Evolutionary conservation across 1,284 basidiomycete genomes (phyloP), one percentile per base, ranked within the genome.

Genomic region (Fomitopsis palustris): DNA sequence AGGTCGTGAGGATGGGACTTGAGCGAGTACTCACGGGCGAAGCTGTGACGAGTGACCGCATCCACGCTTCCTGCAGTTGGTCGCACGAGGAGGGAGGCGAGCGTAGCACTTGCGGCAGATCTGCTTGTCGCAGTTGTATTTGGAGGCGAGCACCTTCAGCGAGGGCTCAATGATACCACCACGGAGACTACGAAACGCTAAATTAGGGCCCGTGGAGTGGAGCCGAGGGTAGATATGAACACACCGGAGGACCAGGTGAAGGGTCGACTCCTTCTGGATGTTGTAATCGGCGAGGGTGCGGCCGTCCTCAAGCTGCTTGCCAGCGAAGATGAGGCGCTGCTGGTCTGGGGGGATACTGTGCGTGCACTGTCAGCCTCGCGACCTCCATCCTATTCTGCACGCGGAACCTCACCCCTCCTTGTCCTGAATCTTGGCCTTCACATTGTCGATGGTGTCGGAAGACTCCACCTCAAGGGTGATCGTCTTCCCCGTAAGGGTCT

Each of bases 71-170:
- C 95, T 86, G 88, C 96, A 99, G 88, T 98, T 98, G 82, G 95
- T 98, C 51, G 96, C 96, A 80, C 96, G 95, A 60, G 95, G 96
- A 69, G 96, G 96, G 69, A 98, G 95, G 74, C 97, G 96, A 57
- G 96, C 96, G 80, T 99, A 99, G 85, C 97, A 98, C 81, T 98
- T 98, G 78, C 96, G 95, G 88, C 96, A 99, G 73, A 98, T 97
- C 75, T 95, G 92, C 84, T 96, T 95, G 79, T 95, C 93, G 77
- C 93, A 95, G 80, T 98, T 98, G 86, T 96, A 96, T 79, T 96
- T 97, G 74, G 88, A 84, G 62, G 96, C 96, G 65, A 98, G 87
- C 57, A 95, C 94, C 81, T 98, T 98, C 74, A 99, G 82, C 69
- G 96, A 98, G 66, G 96, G 96, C 83, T 99, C 96, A 70, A 99